These are phyloP conservation scores for Leishmania aethiopica DNA, from an alignment of 208 protist species.

Conservation along the genomic window DNA sequence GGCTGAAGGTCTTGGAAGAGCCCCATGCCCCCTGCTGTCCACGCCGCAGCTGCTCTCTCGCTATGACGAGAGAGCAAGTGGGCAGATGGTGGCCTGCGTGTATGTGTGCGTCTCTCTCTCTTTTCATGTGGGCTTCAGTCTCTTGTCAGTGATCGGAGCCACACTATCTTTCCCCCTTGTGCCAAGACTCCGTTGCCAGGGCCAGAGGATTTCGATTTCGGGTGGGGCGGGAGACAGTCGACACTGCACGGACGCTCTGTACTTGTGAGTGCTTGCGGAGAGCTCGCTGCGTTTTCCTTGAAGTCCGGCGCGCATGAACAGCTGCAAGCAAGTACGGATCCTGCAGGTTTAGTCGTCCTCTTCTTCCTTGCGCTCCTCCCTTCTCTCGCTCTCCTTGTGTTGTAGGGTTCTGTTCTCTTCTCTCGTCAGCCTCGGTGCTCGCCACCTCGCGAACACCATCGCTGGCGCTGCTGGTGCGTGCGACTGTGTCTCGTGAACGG, in stretches of 20 bases:
- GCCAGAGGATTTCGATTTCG: not conserved
- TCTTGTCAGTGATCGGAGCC: not conserved
- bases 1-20: not conserved
- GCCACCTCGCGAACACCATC: not conserved
- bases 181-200: not conserved
- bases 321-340: not conserved
- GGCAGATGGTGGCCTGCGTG: too few species aligned
- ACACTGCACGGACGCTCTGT: not conserved
- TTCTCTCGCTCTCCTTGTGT: not conserved
- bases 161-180: not conserved
- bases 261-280: not conserved
- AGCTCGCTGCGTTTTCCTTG: not conserved
- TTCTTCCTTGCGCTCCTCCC: not conserved
- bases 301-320: too few species aligned
- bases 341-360: not conserved
- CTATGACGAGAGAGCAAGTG: not conserved
- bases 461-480: not conserved
- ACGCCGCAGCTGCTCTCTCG: not conserved
- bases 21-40: not conserved
- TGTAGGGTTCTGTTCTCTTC: not conserved
- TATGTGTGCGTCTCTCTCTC: too few species aligned
- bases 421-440: not conserved
- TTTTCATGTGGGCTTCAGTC: not conserved
- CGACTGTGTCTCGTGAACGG: not conserved
- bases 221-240: not conserved